Evolutionary conservation across 495 filamentous ascomycete species (phyloP).

Genomic region (Aspergillus avenaceus): DNA sequence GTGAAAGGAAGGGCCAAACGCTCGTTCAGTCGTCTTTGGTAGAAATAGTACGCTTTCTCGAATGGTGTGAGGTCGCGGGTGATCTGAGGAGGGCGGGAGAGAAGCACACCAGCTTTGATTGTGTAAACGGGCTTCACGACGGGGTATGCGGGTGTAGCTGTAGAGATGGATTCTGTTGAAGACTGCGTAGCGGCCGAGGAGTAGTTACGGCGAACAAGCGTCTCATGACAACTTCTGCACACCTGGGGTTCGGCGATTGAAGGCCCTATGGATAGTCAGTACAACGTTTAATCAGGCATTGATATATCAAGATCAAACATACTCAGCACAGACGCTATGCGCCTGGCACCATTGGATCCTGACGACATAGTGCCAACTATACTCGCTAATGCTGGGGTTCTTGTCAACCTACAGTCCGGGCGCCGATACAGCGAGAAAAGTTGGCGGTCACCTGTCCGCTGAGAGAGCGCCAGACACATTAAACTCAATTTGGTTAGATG

Average conservation of each 20-base stretch:
- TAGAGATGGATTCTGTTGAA: conserved; percentile 26
- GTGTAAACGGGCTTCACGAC: conserved; percentile 49
- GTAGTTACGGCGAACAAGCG: conserved; percentile 42
- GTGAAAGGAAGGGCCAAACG: conserved; percentile 85
- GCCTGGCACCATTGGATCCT: conserved; percentile 43
- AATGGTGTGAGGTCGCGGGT: conserved; percentile 81
- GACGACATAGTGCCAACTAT: conserved; percentile 33
- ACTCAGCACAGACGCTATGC: conserved; percentile 39
- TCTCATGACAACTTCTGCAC: conserved; percentile 50
- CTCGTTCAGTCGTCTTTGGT: conserved; percentile 96
- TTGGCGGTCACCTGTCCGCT: conserved; percentile 30
- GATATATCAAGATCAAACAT: conserved; percentile 17
- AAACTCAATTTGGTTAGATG: conserved; percentile 27
- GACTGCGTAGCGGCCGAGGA: conserved; percentile 38
- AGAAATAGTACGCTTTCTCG: conserved; percentile 90
- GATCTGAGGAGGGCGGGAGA: conserved; percentile 82
- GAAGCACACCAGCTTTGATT: conserved; percentile 75
- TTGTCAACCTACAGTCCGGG: conserved; percentile 12
- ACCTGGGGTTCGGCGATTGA: conserved; percentile 41
- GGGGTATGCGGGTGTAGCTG: conserved; percentile 26
- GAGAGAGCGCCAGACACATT: conserved; percentile 6
- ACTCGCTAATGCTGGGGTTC: conserved; percentile 10
- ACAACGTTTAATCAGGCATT: background rate
- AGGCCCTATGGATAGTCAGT: conserved; percentile 28
- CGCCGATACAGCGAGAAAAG: conserved; percentile 36